Percentiles rank a stretch among this genome's conserved stretches.
Evolutionary conservation across 352 stramenopile genomes (phyloP).

Genomic region (Hyaloperonospora brassicae): DNA sequence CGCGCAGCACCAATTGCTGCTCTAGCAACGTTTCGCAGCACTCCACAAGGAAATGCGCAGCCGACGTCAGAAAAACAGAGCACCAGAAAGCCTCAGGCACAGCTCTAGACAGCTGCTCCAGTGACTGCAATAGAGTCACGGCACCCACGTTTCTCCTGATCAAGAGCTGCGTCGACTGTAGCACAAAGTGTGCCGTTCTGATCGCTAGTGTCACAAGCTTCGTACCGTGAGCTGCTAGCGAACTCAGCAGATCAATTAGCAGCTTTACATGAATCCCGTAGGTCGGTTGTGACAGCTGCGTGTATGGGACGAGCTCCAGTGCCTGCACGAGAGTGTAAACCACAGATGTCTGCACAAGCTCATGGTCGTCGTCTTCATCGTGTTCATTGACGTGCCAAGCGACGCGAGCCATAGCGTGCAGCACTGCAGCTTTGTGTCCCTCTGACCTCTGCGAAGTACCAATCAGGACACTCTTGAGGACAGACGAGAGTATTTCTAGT

Average conservation of each 20-base stretch:
- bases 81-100: slow-evolving; percentile 24
- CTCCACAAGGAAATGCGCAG: slow-evolving; percentile 31
- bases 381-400: slow-evolving; percentile 33
- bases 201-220: slow-evolving; percentile 8
- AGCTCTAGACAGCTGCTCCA: slow-evolving; percentile 27
- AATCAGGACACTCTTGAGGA: slow-evolving; percentile 34
- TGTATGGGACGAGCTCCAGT: slow-evolving; percentile 27
- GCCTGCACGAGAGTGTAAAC: slow-evolving; percentile 27
- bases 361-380: background rate
- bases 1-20: slow-evolving; percentile 35
- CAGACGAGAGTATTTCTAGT: slow-evolving; percentile 25
- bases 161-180: slow-evolving; percentile 25
- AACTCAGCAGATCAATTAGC: slow-evolving; percentile 35
- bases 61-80: slow-evolving; percentile 33
- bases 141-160: slow-evolving; percentile 25
- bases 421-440: slow-evolving; percentile 23
- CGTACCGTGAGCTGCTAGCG: slow-evolving; percentile 5
- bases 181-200: slow-evolving; percentile 12
- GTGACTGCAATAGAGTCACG: slow-evolving; percentile 36
- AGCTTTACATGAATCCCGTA: slow-evolving; percentile 33
- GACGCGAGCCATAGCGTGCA: slow-evolving; percentile 35
- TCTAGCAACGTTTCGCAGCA: slow-evolving; percentile 26
- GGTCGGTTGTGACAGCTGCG: slow-evolving; percentile 12
- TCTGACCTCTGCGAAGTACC: slow-evolving; percentile 9
- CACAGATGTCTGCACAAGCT: slow-evolving; percentile 4